Percentiles rank a stretch among this genome's conserved stretches.
Evolutionary conservation across 73 alveolate species (phyloP).

Genomic region (Stentor roeselii): DNA sequence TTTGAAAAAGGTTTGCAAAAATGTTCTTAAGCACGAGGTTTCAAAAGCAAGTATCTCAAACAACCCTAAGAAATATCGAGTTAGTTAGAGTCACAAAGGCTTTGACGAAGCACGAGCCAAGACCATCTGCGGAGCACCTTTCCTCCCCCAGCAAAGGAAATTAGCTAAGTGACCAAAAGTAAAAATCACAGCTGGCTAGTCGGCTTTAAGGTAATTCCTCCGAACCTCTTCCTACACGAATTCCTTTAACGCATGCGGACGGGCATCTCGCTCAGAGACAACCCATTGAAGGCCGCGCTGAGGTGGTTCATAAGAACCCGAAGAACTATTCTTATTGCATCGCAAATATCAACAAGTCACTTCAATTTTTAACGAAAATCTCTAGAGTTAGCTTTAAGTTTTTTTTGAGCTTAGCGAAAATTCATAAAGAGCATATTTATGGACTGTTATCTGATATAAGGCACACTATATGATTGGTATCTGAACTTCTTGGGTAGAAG

Average conservation of each 20-base stretch:
- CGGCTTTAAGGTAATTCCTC: background rate
- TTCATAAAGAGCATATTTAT: background rate
- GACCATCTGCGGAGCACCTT: background rate
- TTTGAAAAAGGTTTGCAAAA: background rate
- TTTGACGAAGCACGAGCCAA: background rate
- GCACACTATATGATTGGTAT: background rate
- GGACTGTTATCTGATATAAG: background rate
- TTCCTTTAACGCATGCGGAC: slow-evolving; percentile 10
- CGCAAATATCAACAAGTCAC: slow-evolving; percentile 57
- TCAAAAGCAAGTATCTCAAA: background rate
- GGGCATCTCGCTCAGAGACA: slow-evolving; percentile 59
- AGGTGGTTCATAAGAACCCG: slow-evolving; percentile 41
- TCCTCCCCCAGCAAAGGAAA: background rate
- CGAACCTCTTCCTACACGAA: background rate
- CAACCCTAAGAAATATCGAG: background rate
- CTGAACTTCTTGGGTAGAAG: background rate
- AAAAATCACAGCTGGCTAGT: background rate
- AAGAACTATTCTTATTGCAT: slow-evolving; percentile 43
- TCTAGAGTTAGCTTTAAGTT: background rate
- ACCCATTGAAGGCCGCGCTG: slow-evolving; percentile 60
- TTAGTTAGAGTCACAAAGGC: background rate
- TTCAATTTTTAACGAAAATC: slow-evolving; percentile 49
- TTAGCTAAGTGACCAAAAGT: background rate
- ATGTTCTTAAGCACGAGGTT: background rate
- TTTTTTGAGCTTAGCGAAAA: background rate